Base-by-base conservation (phyloP, 140 eudicot genomes). In the Ambrosia hybrid region DNA sequence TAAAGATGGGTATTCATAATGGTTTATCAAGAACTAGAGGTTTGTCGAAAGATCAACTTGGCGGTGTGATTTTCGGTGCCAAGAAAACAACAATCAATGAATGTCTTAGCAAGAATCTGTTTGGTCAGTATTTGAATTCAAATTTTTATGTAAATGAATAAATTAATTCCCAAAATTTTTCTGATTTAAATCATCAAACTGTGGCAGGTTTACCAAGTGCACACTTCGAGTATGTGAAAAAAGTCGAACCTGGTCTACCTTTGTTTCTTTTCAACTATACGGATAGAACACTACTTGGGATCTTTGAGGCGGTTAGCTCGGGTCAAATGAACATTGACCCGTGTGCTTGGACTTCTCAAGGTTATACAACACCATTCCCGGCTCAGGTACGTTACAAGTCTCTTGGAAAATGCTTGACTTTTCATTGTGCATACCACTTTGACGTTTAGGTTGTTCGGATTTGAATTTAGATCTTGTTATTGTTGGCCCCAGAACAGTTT, bases 301-400 rank as follows among this genome's bases (percentile, higher is more conserved):
- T 89, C 67, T 92, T 85, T 80, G 96, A 92, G 81, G 96, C 98
- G 65, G 95, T 89, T 56, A 80, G 98, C 78, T 78, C 86, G 15
- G 98, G 98, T 12, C 80, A 83, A 83, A 73, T 85, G 87, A 85
- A 87, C 75, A 80, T 89, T 16, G 79, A 92, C 84, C 83, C 90
- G 5, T 89, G 76, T 83, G 98, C 87, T 16, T 92, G 98, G 98
- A 92, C 88, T n/a, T 17, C 33, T 34, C 83, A 74, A 57, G 98
- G 98, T 65, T 81, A 81, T 16, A 83, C 57, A 83, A 92, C 98
- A 72, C 73, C 45, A 41, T 92, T 34, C 71, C 92, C 96, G 46
- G 92, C 96, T 39, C 96, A 92, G 98, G 98, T 92, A 79, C 72
- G 57, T 21, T 66, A 51, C 58, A 63, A 69, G 9, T 37, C 16